A percentile compares a stretch with the other conserved stretches of the same genome.
Conservation (phyloP, 805 yeast genomes). For the Pichia cephalocereana region DNA sequence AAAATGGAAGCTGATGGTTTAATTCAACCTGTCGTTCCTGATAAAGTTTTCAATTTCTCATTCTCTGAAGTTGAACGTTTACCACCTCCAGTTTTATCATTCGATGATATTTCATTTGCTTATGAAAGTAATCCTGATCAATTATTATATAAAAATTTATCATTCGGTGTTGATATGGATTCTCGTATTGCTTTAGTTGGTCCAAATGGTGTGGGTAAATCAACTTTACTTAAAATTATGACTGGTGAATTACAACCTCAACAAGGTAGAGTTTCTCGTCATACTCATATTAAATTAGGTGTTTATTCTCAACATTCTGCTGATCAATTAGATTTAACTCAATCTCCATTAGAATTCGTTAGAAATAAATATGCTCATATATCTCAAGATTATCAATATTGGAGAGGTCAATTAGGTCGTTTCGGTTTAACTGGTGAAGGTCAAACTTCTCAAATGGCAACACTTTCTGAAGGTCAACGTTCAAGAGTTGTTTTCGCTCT, state of each 20-base stretch:
- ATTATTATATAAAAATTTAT: constrained; percentile 81
- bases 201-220: constrained; percentile 98
- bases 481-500: constrained; percentile 97
- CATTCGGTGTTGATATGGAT: constrained; percentile 99
- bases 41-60: constrained; percentile 87
- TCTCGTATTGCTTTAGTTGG: constrained; percentile 97
- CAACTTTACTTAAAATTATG: constrained; percentile 91
- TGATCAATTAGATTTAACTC: constrained; percentile 93
- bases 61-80: constrained; percentile 94
- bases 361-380: constrained; percentile 84
- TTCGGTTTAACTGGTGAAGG: constrained; percentile 98
- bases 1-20: constrained; percentile 99
- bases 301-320: constrained; percentile 99
- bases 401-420: constrained; percentile 97
- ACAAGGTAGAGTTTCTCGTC: constrained; percentile 92
- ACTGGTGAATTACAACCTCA: constrained; percentile 90
- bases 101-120: constrained; percentile 89
- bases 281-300: constrained; percentile 95
- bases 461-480: constrained; percentile 98
- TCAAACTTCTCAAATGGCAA: constrained; percentile 98
- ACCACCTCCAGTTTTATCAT: constrained; percentile 97
- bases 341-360: constrained; percentile 92
- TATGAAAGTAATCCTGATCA: constrained; percentile 79
- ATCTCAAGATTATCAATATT: constrained; percentile 97
- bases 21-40: constrained; percentile 85